phyloP scores from a whole-genome alignment of 78 protist genomes.

The Anaeramoeba ignava region DNA sequence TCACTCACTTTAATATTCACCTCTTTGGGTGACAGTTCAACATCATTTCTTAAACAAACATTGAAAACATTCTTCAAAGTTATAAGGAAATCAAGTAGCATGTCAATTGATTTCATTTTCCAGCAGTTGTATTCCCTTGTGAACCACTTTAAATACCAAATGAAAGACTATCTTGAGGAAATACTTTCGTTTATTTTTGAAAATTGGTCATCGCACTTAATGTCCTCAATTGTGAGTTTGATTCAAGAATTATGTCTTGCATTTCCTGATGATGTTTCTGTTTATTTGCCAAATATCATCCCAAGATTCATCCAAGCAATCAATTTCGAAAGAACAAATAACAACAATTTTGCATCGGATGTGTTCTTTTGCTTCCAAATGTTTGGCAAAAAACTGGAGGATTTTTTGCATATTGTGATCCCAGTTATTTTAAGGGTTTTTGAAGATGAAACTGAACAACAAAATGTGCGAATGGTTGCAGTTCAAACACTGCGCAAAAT shows the following conservation, averaged over 20 bases:
- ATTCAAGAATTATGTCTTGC: background rate
- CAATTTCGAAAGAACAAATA: background rate
- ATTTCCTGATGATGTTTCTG: background rate
- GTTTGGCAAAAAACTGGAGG: background rate
- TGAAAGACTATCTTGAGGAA: background rate
- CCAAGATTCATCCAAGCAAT: background rate
- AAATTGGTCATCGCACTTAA: background rate
- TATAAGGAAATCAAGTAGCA: too few species aligned
- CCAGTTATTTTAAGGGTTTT: background rate
- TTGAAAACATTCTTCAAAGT: too few species aligned
- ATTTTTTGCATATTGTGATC: background rate
- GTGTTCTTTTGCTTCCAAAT: background rate
- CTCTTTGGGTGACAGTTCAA: too few species aligned
- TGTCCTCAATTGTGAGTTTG: background rate
- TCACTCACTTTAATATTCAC: too few species aligned
- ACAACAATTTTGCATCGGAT: background rate
- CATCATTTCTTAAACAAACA: too few species aligned
- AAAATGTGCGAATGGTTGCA: background rate
- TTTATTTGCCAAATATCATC: background rate
- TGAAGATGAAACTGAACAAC: background rate
- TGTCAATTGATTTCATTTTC: background rate
- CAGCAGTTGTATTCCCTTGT: background rate
- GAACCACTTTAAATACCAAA: background rate
- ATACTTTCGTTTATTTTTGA: background rate
- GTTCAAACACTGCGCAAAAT: background rate